Percentiles rank a stretch among this genome's conserved stretches.
Conservation (phyloP, 257 asterid genomes). For the Nicotiana noctiflora region DNA sequence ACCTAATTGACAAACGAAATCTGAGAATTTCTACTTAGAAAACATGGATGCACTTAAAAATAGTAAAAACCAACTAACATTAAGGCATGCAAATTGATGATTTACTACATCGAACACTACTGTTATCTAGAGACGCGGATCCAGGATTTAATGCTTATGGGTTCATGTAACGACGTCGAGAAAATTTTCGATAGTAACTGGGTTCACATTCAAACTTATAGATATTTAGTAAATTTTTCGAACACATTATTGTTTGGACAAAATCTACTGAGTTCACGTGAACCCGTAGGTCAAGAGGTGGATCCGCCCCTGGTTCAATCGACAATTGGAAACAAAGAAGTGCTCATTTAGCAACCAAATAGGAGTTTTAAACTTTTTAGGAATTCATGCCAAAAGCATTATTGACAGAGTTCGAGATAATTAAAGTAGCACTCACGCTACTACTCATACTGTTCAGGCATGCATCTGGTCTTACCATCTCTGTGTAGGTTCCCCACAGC, state of each 20-base stretch:
- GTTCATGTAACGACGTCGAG: no score
- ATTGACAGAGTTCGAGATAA: background rate
- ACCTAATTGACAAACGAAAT: constrained; percentile 40
- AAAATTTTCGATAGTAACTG: no score
- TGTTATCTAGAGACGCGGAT: background rate
- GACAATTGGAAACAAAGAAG: background rate
- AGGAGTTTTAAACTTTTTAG: background rate
- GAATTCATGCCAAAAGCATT: background rate
- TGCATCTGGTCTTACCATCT: constrained; percentile 53
- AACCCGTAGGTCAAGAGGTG: no score
- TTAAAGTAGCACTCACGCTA: background rate
- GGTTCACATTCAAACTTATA: no score
- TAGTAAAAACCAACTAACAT: background rate
- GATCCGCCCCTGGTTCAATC: background rate
- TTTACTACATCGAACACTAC: background rate
- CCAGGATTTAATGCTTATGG: no score
- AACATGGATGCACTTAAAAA: background rate
- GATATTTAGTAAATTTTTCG: no score
- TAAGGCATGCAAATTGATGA: background rate
- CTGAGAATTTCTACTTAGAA: background rate
- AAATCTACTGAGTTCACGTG: no score
- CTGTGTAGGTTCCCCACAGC: constrained; percentile 84
- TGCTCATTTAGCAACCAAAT: background rate
- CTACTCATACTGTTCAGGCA: background rate
- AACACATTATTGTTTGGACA: no score